These are phyloP conservation scores for Xerocomus cyaneibrunnescens DNA, from an alignment of 1,284 basidiomycete species.

Conservation along the genomic window DNA sequence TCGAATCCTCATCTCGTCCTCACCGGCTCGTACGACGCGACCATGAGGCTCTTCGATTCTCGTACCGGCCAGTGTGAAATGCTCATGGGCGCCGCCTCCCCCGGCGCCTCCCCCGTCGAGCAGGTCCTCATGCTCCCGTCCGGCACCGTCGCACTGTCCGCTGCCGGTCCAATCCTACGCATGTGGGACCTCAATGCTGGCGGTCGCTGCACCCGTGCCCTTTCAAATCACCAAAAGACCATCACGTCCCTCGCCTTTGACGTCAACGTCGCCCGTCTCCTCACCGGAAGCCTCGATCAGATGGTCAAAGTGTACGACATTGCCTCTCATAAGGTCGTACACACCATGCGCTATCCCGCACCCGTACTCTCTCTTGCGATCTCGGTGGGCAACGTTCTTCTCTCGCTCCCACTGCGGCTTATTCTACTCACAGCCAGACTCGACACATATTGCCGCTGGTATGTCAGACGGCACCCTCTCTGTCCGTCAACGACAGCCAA, in stretches of 20 bases:
- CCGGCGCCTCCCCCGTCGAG: constrained; percentile 75
- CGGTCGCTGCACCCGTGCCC: constrained; percentile 81
- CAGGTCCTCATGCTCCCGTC: constrained; percentile 94
- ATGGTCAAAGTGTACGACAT: constrained; percentile 99
- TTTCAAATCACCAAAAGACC: constrained; percentile 98
- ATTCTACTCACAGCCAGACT: constrained; percentile 70
- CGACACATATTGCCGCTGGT: constrained; percentile 93
- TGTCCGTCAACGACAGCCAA: constrained; percentile 79
- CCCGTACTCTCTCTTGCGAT: constrained; percentile 90
- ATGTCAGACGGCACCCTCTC: constrained; percentile 97
- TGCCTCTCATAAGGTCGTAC: constrained; percentile 90
- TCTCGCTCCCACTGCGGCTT: constrained; percentile 7
- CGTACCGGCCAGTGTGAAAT: constrained; percentile 81
- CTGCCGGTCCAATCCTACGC: constrained; percentile 90
- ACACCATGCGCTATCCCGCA: constrained; percentile 98
- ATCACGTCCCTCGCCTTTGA: constrained; percentile 89
- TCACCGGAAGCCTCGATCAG: constrained; percentile 92
- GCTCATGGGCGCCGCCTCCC: constrained; percentile 65
- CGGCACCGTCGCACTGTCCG: constrained; percentile 82
- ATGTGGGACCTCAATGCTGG: constrained; percentile 97
- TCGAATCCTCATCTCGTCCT: constrained; percentile 85
- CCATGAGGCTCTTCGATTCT: constrained; percentile 87
- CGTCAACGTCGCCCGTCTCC: constrained; percentile 69
- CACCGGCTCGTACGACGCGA: constrained; percentile 94
- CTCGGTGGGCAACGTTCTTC: constrained; percentile 51